Evolutionary conservation across 1,284 basidiomycete genomes (phyloP).

Genomic region (Bjerkandera adusta): DNA sequence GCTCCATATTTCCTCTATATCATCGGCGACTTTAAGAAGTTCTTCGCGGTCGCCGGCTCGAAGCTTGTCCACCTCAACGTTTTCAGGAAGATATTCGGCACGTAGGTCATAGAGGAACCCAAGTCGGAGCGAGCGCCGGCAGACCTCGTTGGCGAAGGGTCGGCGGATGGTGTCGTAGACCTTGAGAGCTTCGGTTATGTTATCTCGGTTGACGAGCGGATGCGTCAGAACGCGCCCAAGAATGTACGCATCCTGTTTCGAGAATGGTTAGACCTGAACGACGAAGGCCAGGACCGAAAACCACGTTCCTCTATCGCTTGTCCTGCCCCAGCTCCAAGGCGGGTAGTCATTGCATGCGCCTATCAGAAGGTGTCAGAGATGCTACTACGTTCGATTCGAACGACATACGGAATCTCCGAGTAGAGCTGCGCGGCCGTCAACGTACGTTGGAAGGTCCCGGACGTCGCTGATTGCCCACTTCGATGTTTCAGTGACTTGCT

Average conservation of each 20-base stretch:
- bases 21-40: not conserved
- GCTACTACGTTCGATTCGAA: not conserved
- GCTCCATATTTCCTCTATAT: not conserved
- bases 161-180: conserved; percentile 22
- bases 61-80: not conserved
- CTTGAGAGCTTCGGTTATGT: conserved; percentile 13
- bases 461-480: conserved; percentile 23
- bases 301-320: conserved; percentile 37
- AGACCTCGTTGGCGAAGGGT: conserved; percentile 16
- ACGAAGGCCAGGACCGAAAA: not conserved
- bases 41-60: not conserved
- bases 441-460: conserved; percentile 17
- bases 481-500: conserved; percentile 17
- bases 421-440: conserved; percentile 17
- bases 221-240: conserved; percentile 32
- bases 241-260: conserved; percentile 35
- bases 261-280: no score
- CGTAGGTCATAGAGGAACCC: conserved; percentile 23
- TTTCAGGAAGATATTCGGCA: not conserved
- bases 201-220: conserved; percentile 13
- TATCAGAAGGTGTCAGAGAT: conserved; percentile 9
- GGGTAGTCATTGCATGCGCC: conserved; percentile 40
- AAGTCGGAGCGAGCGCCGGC: conserved; percentile 14
- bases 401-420: conserved; percentile 24
- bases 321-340: conserved; percentile 39